A percentile compares a stretch with the other conserved stretches of the same genome.
Conservation (phyloP, 352 stramenopile species). For the Globisporangium orthogonon region DNA sequence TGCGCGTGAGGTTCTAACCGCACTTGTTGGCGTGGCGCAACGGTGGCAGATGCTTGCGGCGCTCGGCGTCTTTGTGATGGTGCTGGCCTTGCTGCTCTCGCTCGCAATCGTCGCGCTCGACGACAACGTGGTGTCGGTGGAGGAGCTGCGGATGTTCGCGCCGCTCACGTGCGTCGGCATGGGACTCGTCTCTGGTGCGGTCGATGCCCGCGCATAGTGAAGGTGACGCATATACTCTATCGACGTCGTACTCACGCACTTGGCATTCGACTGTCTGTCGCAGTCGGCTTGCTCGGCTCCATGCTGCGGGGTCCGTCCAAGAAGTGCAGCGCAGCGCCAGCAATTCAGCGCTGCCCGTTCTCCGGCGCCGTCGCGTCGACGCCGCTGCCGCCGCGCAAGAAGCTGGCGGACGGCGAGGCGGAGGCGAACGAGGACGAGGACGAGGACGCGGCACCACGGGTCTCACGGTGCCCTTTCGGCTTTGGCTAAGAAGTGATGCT, state of each 20-base stretch:
- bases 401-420: neutral
- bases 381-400: conserved; percentile 1
- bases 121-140: conserved; percentile 35
- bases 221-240: no score
- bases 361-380: conserved; percentile 8
- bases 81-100: conserved; percentile 45
- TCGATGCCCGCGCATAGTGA: neutral
- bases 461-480: conserved; percentile 53
- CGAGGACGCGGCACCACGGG: conserved; percentile 36
- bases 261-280: neutral
- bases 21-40: neutral
- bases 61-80: conserved; percentile 51
- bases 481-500: conserved; percentile 21
- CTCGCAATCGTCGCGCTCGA: conserved; percentile 36
- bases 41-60: conserved; percentile 24
- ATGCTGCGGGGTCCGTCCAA: conserved; percentile 23
- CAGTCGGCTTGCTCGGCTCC: conserved; percentile 33
- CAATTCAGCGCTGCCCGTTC: conserved; percentile 10
- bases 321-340: conserved; percentile 19
- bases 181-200: conserved; percentile 39
- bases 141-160: conserved; percentile 59
- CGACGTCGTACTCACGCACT: neutral
- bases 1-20: neutral
- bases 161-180: conserved; percentile 57
- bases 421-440: conserved; percentile 27